A percentile compares a stretch with the other conserved stretches of the same genome.
phyloP scores from a whole-genome alignment of 2,329 filamentous ascomycete species.

The Ophiosphaerella herpotricha region DNA sequence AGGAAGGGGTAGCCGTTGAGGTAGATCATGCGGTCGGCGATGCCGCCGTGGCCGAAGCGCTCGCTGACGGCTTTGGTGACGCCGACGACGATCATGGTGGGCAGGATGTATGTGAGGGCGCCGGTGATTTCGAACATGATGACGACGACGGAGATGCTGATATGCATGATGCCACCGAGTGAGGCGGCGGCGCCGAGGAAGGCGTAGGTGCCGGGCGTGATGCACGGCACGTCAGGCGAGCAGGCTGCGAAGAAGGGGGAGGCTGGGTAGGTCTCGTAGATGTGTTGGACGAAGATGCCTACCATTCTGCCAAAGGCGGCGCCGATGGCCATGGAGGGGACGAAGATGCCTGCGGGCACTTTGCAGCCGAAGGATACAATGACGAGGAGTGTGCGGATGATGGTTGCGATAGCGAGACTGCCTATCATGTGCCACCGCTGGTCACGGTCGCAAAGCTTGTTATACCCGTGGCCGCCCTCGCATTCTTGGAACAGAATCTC shows the following conservation, averaged over 20 bases:
- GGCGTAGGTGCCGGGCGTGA: conserved; percentile 95
- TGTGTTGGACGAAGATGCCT: conserved; percentile 89
- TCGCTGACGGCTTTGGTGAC: conserved; percentile 93
- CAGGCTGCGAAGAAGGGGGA: conserved; percentile 88
- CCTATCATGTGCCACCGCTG: conserved; percentile 78
- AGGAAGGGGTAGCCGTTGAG: conserved; percentile 97
- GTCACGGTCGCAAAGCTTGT: conserved; percentile 82
- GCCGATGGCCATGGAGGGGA: conserved; percentile 96
- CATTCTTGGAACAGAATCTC: conserved; percentile 96
- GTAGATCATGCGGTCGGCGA: conserved; percentile 98
- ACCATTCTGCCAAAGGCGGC: conserved; percentile 91
- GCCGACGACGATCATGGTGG: conserved; percentile 98
- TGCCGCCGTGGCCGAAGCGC: conserved; percentile 91
- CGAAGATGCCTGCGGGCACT: conserved; percentile 96
- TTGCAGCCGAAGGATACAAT: conserved; percentile 98
- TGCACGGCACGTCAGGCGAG: conserved; percentile 88
- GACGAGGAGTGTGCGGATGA: conserved; percentile 80
- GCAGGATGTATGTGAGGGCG: conserved; percentile 94
- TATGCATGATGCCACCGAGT: conserved; percentile 95
- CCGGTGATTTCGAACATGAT: conserved; percentile 99
- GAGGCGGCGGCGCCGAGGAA: conserved; percentile 92
- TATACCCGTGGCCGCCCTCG: conserved; percentile 84
- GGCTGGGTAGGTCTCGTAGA: conserved; percentile 81
- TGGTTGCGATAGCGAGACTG: conserved; percentile 77
- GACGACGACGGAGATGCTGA: conserved; percentile 94